These are phyloP conservation scores for Ogataea zsoltii DNA, from an alignment of 805 yeast genomes.

Conservation along the genomic window DNA sequence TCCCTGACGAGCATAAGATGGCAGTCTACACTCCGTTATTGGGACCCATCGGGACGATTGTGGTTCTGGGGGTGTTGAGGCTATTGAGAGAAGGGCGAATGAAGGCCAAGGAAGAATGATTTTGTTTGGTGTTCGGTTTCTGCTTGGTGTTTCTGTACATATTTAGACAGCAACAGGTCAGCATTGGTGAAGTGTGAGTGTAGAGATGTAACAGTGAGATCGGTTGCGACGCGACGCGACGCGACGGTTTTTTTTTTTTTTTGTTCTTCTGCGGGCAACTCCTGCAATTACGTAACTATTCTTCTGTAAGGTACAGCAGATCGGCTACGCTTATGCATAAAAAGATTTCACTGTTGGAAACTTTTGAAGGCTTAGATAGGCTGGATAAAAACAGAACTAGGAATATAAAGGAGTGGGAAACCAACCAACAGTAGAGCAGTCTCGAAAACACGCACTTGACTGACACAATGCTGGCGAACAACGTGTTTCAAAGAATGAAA, in stretches of 20 bases:
- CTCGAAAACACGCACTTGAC: no score
- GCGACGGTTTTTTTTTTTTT: not conserved
- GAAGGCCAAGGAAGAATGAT: no score
- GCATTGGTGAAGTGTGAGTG: no score
- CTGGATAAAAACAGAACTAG: not conserved
- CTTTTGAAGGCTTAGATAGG: constrained; percentile 2
- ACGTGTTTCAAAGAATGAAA: not conserved
- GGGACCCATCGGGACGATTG: constrained; percentile 80
- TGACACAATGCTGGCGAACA: not conserved
- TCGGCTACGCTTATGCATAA: not conserved
- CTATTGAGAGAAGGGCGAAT: constrained; percentile 13
- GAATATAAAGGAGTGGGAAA: not conserved
- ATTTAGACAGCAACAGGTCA: no score
- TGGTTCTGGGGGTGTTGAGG: constrained; percentile 51
- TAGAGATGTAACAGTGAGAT: no score
- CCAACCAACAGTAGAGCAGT: not conserved
- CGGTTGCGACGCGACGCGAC: not conserved
- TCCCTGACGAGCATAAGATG: constrained; percentile 93
- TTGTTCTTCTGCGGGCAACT: no score
- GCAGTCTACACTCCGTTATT: constrained; percentile 90
- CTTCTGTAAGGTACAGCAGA: constrained; percentile 5
- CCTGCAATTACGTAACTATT: not conserved
- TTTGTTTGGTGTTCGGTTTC: no score
- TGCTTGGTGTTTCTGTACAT: no score
- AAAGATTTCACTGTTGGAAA: not conserved